Base-by-base conservation (phyloP, 2,329 filamentous ascomycete genomes). In the Neospermospora avenae region DNA sequence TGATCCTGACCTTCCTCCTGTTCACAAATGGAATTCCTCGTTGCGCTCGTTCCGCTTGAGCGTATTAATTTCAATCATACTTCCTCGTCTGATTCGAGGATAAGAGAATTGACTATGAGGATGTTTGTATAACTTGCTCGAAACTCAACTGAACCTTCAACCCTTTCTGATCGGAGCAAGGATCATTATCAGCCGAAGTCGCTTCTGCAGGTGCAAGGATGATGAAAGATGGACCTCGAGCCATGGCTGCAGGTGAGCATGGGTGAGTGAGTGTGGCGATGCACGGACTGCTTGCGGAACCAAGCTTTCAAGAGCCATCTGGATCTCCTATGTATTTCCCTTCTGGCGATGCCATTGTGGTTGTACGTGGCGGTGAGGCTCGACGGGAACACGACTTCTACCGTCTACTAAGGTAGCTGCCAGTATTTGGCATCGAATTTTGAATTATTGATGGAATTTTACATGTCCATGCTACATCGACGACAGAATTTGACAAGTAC, bases 151-250 rank as follows among this genome's bases (percentile, higher is more conserved):
- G 41, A 8, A 22, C 41, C 28, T 13, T 24, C 48, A 25, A n/a
- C n/a, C n/a, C n/a, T n/a, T n/a, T n/a, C n/a, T 48, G 42, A 46
- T 37, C 44, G 31, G 18, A 28, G 24, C 54, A 56, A 24, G 53
- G 53, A 35, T 55, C 39, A 45, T 31, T n/a, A 48, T 37, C 42
- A 56, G 54, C 54, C 54, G 54, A 56, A 37, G 39, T 39, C 54
- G 54, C 54, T 56, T 56, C 35, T 22, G 28, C 48, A 20, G 28
- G 10, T 13, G 45, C 25, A 22, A 16, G 31, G n/a, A 37, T 24
- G 1, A 20, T 28, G 24, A 46, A 25, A 28, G 13, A 31, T n/a
- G n/a, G n/a, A n/a, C n/a, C n/a, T n/a, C n/a, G n/a, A n/a, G n/a
- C n/a, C n/a, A n/a, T n/a, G n/a, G n/a, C 11, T 35, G 37, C 39